These are phyloP conservation scores for Nemania sp. DNA, from an alignment of 2,329 filamentous ascomycete species.

Conservation along the genomic window DNA sequence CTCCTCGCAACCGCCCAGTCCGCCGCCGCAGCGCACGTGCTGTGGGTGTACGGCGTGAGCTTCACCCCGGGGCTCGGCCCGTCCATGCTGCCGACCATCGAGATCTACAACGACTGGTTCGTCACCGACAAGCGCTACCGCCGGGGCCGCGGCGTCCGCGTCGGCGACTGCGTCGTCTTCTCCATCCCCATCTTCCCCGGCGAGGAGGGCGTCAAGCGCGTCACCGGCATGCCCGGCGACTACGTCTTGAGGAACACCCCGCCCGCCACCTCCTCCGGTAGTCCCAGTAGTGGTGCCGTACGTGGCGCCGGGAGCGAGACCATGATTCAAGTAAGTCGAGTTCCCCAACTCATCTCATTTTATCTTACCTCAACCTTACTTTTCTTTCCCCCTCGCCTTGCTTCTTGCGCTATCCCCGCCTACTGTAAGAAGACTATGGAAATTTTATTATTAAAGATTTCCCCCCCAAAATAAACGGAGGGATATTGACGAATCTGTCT, in stretches of 20 bases:
- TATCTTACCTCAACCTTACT: too few relatives aligned
- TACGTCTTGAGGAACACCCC: slow-evolving; percentile 76
- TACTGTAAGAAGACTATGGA: too few relatives aligned
- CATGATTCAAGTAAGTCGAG: slow-evolving; percentile 73
- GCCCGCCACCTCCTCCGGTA: slow-evolving; percentile 35
- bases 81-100: slow-evolving; percentile 91
- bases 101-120: slow-evolving; percentile 74
- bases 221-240: slow-evolving; percentile 80
- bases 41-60: slow-evolving; percentile 71
- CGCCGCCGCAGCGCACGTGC: slow-evolving; percentile 62
- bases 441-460: too few relatives aligned
- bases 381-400: too few relatives aligned
- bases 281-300: too few relatives aligned
- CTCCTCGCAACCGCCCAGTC: slow-evolving; percentile 60
- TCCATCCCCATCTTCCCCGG: slow-evolving; percentile 76
- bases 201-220: slow-evolving; percentile 78
- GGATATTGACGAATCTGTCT: slow-evolving; percentile 8
- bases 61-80: slow-evolving; percentile 74
- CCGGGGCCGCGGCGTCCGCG: slow-evolving; percentile 71
- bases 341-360: not conserved
- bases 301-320: slow-evolving; percentile 48
- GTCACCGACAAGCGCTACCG: slow-evolving; percentile 76
- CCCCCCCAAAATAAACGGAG: not conserved
- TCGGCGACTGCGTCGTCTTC: slow-evolving; percentile 89
- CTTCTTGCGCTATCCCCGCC: not conserved